A percentile compares a stretch with the other conserved stretches of the same genome.
Conservation (phyloP, 495 filamentous ascomycete species). For the Trichoderma asperelloides region DNA sequence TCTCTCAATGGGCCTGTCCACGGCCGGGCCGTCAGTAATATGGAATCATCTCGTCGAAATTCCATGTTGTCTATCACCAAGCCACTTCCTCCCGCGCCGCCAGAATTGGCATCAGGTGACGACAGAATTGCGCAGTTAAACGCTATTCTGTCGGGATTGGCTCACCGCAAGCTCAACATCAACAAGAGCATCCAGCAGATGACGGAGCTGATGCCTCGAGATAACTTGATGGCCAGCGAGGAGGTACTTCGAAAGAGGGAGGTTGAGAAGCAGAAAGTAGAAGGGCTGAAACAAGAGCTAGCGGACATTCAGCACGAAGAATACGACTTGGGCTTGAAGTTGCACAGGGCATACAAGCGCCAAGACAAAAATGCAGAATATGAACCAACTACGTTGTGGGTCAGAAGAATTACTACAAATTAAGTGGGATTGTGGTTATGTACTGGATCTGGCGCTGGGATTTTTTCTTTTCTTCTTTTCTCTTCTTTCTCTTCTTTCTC, state of each 20-base stretch:
- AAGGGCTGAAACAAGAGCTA: conserved; percentile 60
- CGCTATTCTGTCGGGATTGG: conserved; percentile 55
- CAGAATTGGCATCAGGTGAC: conserved; percentile 41
- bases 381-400: conserved; percentile 71
- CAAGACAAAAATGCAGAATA: conserved; percentile 53
- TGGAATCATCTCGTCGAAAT: conserved; percentile 11
- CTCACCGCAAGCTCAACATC: conserved; percentile 59
- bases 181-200: conserved; percentile 63
- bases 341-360: conserved; percentile 73
- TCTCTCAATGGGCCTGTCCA: conserved; percentile 1
- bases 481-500: background rate
- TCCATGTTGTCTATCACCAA: conserved; percentile 39
- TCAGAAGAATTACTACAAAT: conserved; percentile 53
- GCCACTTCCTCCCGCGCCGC: conserved; percentile 47
- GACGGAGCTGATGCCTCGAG: conserved; percentile 52
- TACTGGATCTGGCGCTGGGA: background rate
- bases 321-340: conserved; percentile 76
- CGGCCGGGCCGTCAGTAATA: conserved; percentile 13
- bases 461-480: background rate
- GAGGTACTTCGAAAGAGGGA: conserved; percentile 22
- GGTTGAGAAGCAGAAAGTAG: conserved; percentile 58
- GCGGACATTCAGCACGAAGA: conserved; percentile 72
- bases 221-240: conserved; percentile 35
- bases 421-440: background rate
- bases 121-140: conserved; percentile 61